These are phyloP conservation scores for Filosporella fistucella DNA, from an alignment of 495 filamentous ascomycete genomes.

Conservation along the genomic window DNA sequence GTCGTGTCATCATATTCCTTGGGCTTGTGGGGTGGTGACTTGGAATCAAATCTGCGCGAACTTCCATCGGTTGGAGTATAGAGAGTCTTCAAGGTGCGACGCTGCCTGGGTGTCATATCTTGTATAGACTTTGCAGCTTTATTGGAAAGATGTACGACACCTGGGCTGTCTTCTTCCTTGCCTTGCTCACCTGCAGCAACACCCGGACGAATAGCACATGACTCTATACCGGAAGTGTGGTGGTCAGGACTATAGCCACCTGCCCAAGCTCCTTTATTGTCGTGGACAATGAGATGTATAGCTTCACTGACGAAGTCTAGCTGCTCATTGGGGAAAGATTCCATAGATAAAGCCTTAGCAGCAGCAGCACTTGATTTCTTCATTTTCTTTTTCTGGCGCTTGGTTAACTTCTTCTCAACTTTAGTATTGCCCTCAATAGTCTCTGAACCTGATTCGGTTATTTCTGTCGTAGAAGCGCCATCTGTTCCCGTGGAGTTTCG, in stretches of 20 bases:
- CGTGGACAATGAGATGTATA: constrained; percentile 16
- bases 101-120: constrained; percentile 18
- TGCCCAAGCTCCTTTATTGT: constrained; percentile 23
- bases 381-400: constrained; percentile 13
- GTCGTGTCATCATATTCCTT: constrained; percentile 11
- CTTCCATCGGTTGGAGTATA: constrained; percentile 4
- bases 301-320: constrained; percentile 21
- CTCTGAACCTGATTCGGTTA: constrained; percentile 7
- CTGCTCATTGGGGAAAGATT: constrained; percentile 16
- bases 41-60: constrained; percentile 11
- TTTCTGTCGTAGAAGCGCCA: constrained; percentile 3
- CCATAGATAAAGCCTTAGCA: constrained; percentile 5
- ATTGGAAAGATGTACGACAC: neutral
- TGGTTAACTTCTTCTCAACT: constrained; percentile 3
- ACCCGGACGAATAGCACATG: neutral
- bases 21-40: neutral
- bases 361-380: constrained; percentile 7
- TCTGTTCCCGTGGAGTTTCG: neutral
- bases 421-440: no score
- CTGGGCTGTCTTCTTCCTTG: neutral
- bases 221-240: constrained; percentile 1
- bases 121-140: constrained; percentile 2
- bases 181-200: neutral
- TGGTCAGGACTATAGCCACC: constrained; percentile 16
- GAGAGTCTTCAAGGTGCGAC: constrained; percentile 11